Base-by-base conservation (phyloP, 73 alveolate genomes). In the Paramecium sexaurelia region DNA sequence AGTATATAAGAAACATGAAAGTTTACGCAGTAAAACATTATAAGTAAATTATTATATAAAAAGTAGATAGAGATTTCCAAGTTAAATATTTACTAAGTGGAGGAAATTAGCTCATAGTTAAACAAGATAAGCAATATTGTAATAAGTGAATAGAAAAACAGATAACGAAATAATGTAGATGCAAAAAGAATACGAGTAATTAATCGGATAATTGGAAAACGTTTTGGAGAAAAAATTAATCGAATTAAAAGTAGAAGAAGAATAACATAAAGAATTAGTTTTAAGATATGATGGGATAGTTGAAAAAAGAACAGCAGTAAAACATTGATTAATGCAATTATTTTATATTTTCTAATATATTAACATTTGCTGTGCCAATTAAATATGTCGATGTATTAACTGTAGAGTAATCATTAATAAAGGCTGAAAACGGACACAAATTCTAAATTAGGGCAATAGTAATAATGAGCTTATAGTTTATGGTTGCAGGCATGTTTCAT, bases 181-280 rank as follows among this genome's bases (percentile, higher is more conserved):
- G 90, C 71, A 78, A 78, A 78, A 45, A 26, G 90, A 78, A 78
- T 78, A 78, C 20, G 90, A 78, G 22, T 32, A 32, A 20, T 24
- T 78, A 10, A 78, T 78, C 1, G 68, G 73, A 24, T 33, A 78
- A 13, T 78, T 78, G 41, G 90, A 78, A 24, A 24, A 22, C 9
- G 90, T 78, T 1, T 45, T 78, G 51, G 90, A 78, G 26, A 78
- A 78, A 15, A 78, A 43, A 40, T 33, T 78, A 78, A 39, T 78
- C 19, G 90, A 78, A 78, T 78, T 78, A 17, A 78, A 78, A 26
- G 90, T 78, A 6, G 90, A 78, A 17, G 90, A 78, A 45, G 90
- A 78, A 17, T 78, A 37, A 11, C 90, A 78, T 22, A 78, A 78
- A 78, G 90, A 78, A 24, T 78, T 78, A 24, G 90, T 78, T 40